Conservation (phyloP, 495 filamentous ascomycete genomes). For the Cercophora sp. region DNA sequence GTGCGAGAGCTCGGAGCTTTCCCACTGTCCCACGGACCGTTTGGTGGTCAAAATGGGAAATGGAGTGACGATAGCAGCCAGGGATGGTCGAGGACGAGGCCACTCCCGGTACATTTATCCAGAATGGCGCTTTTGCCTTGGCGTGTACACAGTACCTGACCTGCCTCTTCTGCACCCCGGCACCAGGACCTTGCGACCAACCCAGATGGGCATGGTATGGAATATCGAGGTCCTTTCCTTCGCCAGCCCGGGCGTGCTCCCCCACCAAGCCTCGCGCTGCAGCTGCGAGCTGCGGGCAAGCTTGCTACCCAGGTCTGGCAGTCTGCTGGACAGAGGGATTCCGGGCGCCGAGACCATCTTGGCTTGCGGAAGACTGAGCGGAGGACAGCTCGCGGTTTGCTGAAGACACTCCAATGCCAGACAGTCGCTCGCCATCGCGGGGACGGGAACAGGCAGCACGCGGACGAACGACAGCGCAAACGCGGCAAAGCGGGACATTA, state of each 20-base stretch:
- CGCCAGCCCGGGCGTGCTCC: not conserved
- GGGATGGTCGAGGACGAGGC: not conserved
- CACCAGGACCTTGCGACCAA: slow-evolving; percentile 8
- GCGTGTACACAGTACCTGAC: slow-evolving; percentile 23
- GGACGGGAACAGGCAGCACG: not conserved
- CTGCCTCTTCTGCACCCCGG: slow-evolving; percentile 10
- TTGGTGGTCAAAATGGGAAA: slow-evolving; percentile 4
- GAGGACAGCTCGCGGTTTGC: too few species aligned
- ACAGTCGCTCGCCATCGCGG: too few species aligned
- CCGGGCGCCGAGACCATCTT: too few species aligned
- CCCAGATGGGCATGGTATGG: slow-evolving; percentile 7
- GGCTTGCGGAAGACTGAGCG: too few species aligned
- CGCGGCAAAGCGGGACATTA: slow-evolving; percentile 17
- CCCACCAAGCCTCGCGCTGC: not conserved
- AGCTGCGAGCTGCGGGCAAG: not conserved
- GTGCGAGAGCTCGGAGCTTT: slow-evolving; percentile 2
- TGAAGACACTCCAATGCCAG: too few species aligned
- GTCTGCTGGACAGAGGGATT: too few species aligned
- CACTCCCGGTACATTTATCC: slow-evolving; percentile 32
- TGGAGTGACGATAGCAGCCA: slow-evolving; percentile 8
- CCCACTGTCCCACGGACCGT: not conserved
- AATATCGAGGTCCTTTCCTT: slow-evolving; percentile 7
- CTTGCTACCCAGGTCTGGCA: too few species aligned
- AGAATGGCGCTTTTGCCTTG: slow-evolving; percentile 22
- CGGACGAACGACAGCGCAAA: slow-evolving; percentile 16